Base-by-base conservation (phyloP, 305 asterid species). In the Ilex paraguariensis region DNA sequence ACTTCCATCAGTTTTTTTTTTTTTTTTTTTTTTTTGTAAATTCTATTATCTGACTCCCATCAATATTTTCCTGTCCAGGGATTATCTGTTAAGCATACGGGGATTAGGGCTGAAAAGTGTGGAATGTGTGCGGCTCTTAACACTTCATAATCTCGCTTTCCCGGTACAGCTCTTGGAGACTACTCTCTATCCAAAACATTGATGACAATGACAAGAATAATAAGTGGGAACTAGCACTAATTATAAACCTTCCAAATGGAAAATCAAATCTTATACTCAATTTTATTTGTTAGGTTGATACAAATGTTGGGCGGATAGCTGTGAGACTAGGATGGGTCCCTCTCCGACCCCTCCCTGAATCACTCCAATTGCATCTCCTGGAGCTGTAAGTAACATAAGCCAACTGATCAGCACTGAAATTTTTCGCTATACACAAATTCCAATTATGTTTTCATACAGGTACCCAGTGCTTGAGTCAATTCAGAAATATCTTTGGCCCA, bases 301-400 rank as follows among this genome's bases (percentile, higher is more conserved):
- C 97, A 11, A 93, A 93, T 77, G 99, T 93, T 65, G 99, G 96
- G 55, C 84, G 99, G 54, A 93, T 93, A 67, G 96, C 95, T 51
- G 97, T 90, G 74, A 86, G 99, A 66, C 91, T 93, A 46, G 99
- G 99, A 60, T 93, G 99, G 99, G 99, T 93, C 69, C 99, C 99
- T 71, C 92, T 93, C 49, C 99, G 81, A 69, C 95, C 96, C 55
- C 97, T 93, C 50, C 99, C 99, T 3, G 98, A 93, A 80, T 75
- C 88, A 60, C 84, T 93, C 64, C 97, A 90, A 59, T 74, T 90
- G 84, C 98, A 93, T 85, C 97, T 90, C 56, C 96, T 81, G 69
- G 91, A 93, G 73, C 60, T 87, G 98, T 90, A 74, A 93, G 97
- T 79, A 59, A 53, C 51, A 60, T 53, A 33, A 28, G 44, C 64